phyloP scores from a whole-genome alignment of 2,329 filamentous ascomycete species.

The Eurotiales sp. region DNA sequence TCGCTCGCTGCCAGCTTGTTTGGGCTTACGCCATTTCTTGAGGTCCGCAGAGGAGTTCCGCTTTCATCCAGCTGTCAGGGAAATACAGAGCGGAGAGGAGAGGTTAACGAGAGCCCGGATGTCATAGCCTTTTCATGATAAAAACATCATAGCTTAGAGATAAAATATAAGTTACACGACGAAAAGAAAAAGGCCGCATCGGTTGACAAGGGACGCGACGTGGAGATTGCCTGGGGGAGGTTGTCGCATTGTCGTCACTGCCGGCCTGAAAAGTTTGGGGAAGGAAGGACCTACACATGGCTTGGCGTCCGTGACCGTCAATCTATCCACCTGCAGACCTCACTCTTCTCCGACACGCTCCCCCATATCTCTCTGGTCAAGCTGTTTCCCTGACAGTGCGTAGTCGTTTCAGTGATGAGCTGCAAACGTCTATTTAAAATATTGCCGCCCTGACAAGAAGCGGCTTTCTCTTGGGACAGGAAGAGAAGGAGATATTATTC shows the following conservation, averaged over 20 bases:
- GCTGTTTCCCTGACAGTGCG: too few species aligned
- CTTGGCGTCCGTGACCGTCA: background rate
- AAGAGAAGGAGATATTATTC: too few species aligned
- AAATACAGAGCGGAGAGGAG: background rate
- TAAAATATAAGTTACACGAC: background rate
- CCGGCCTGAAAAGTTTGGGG: background rate
- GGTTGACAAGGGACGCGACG: too few species aligned
- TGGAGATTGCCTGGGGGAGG: too few species aligned
- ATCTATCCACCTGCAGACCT: too few species aligned
- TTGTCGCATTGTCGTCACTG: background rate
- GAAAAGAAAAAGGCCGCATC: too few species aligned
- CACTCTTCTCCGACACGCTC: too few species aligned
- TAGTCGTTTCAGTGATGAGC: too few species aligned
- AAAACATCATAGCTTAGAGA: background rate
- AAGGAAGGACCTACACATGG: background rate
- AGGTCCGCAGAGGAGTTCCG: conserved; percentile 4
- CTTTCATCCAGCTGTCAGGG: conserved; percentile 2
- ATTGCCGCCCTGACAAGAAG: too few species aligned
- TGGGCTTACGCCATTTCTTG: conserved; percentile 11
- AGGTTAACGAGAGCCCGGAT: background rate
- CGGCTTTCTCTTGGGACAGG: too few species aligned
- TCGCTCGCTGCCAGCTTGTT: conserved; percentile 8
- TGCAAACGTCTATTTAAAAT: too few species aligned
- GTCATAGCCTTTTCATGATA: background rate
- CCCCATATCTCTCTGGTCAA: too few species aligned